Base-by-base conservation (phyloP, 495 filamentous ascomycete genomes). In the Aspergillus sclerotiicarbonarius region DNA sequence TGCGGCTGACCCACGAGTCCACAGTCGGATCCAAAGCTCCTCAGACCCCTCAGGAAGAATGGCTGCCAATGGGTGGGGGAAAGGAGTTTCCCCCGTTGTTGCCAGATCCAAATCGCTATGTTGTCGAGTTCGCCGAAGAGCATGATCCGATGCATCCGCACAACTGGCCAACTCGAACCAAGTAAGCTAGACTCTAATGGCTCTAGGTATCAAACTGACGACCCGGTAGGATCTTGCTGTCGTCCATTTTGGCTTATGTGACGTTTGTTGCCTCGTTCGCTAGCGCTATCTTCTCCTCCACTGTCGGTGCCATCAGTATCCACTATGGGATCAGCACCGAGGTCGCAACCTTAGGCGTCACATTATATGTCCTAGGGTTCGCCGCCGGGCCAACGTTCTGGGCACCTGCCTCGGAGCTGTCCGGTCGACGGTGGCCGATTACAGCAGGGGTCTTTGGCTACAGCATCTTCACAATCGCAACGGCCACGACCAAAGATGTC, bases 351-450 rank as follows among this genome's bases (percentile, higher is more conserved):
- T 67, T 86, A n/a, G 83, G 79, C 2, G 77, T 81, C 0, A 76
- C 71, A 4, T 62, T 87, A 1, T 82, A 83, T 56, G 76, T 88
- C 0, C 54, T 86, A n/a, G 83, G 77, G 0, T 80, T 78, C 56
- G 69, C 75, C 4, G 57, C 76, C 0, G 83, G 82, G 8, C 84
- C 84, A 7, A 70, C 80, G 0, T 20, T 85, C 15, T 87, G 77
- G 74, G 82, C 78, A 0, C 92, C 92, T 0, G 72, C 91, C 4
- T 90, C 87, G 19, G 92, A 96, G 67, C 73, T 96, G 32, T 84
- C 82, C 58, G 92, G 92, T 8, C 64, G 80, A 33, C 77, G 73
- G 54, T 66, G 66, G 62, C 84, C 83, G 0, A 71, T 88, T 6
- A 75, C 80, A 20, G 54, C 76, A n/a, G 82, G 82, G 12, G 67